A percentile compares a stretch with the other conserved stretches of the same genome.
Conservation (phyloP, 345 rosid species). For the Eucalyptus leucophloia region DNA sequence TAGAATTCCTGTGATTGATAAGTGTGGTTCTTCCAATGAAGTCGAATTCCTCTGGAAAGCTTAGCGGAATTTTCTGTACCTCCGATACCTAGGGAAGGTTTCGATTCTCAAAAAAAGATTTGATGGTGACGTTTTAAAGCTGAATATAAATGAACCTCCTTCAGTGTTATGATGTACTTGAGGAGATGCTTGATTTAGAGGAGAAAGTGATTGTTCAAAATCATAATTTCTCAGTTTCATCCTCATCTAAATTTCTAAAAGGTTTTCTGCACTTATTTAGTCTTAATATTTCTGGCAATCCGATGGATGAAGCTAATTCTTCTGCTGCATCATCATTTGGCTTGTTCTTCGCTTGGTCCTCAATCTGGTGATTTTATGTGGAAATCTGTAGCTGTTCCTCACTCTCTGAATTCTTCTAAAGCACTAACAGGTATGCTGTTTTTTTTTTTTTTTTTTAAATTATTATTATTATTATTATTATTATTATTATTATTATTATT, state of each 20-base stretch:
- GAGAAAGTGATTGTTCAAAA: background rate
- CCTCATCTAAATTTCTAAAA: background rate
- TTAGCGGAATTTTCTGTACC: background rate
- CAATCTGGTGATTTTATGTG: background rate
- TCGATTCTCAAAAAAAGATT: background rate
- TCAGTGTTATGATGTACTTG: background rate
- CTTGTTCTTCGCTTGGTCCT: background rate
- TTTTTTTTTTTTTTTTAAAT: background rate
- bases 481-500: no score
- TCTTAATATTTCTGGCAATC: background rate
- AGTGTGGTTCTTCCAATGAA: background rate
- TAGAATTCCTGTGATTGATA: background rate
- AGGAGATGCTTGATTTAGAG: background rate
- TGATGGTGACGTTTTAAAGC: background rate
- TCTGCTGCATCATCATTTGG: background rate
- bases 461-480: background rate
- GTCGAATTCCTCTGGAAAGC: background rate
- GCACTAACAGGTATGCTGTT: background rate
- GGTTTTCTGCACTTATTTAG: background rate
- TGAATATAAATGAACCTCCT: background rate
- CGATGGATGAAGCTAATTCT: background rate
- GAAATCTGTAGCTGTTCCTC: background rate
- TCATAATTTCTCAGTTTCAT: background rate
- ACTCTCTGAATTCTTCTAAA: background rate
- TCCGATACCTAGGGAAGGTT: background rate